Base-by-base conservation (phyloP, 1,139 yeast species). In the Zygoascus sp. region DNA sequence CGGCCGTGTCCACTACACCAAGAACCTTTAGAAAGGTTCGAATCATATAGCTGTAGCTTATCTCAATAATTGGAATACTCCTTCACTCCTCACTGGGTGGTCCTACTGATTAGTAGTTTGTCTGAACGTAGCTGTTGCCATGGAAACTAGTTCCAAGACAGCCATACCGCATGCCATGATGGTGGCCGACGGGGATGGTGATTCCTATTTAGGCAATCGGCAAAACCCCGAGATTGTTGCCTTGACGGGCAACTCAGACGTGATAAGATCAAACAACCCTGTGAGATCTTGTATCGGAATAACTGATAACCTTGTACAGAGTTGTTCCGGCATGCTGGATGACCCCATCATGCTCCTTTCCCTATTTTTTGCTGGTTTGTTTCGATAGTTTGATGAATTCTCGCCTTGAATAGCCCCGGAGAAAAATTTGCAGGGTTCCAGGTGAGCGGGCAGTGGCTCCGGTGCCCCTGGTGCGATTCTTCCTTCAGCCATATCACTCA, bases 1-100 rank as follows among this genome's bases (percentile, higher is more conserved):
- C 35, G 53, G 54, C 9, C 44, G 44, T 13, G 46, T 40, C 16
- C 61, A 58, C 45, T 58, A 53, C 39, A 44, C 45, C 21, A 46
- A 40, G 11, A 32, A 32, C 5, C 16, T 40, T 5, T 16, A 15
- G 17, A n/a, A 17, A 34, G 38, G 15, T n/a, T n/a, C n/a, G n/a
- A n/a, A n/a, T 17, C 19, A 22, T 20, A 21, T 41, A 25, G 3
- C 8, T 25, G n/a, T n/a, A n/a, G n/a, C n/a, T n/a, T n/a, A n/a
- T n/a, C n/a, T n/a, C n/a, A n/a, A n/a, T n/a, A n/a, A n/a, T n/a
- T n/a, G n/a, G n/a, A n/a, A n/a, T n/a, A n/a, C n/a, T n/a, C n/a
- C n/a, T n/a, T n/a, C n/a, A n/a, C n/a, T n/a, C n/a, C n/a, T n/a
- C n/a, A n/a, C n/a, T n/a, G n/a, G n/a, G n/a, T n/a, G n/a, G n/a